These are phyloP conservation scores for Parmelia sp. DNA, from an alignment of 495 filamentous ascomycete genomes.

Conservation along the genomic window DNA sequence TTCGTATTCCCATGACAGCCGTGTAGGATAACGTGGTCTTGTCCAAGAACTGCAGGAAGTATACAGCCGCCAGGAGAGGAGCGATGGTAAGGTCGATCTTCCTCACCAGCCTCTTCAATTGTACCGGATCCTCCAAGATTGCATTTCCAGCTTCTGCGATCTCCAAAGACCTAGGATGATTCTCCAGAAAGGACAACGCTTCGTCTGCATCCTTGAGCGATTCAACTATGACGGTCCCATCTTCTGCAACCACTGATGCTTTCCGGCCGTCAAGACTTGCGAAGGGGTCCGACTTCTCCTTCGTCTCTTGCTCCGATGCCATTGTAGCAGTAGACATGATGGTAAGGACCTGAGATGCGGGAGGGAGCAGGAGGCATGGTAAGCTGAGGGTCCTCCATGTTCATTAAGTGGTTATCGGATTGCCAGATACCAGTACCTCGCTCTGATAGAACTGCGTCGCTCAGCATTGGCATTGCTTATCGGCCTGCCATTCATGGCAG, in stretches of 20 bases:
- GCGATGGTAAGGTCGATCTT: constrained; percentile 44
- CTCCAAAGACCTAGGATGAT: constrained; percentile 26
- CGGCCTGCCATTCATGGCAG: background rate
- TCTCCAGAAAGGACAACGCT: constrained; percentile 29
- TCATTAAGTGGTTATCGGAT: background rate
- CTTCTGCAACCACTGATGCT: constrained; percentile 10
- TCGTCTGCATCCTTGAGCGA: constrained; percentile 31
- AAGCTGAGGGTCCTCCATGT: no score
- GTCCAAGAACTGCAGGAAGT: constrained; percentile 68
- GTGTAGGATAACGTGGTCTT: constrained; percentile 66
- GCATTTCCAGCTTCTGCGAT: constrained; percentile 28
- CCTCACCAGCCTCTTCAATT: constrained; percentile 28
- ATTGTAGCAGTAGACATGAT: background rate
- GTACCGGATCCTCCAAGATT: constrained; percentile 29
- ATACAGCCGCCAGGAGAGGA: constrained; percentile 48
- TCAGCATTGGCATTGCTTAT: background rate
- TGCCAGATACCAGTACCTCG: constrained; percentile 6
- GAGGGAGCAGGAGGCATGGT: background rate
- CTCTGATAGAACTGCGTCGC: background rate
- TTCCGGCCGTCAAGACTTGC: constrained; percentile 29
- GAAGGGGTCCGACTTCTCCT: constrained; percentile 28
- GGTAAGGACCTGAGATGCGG: background rate
- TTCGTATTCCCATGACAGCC: constrained; percentile 60
- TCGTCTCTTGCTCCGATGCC: background rate
- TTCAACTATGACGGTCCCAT: constrained; percentile 13